phyloP scores from a whole-genome alignment of 2,329 filamentous ascomycete species.

The Fusarium longipes region DNA sequence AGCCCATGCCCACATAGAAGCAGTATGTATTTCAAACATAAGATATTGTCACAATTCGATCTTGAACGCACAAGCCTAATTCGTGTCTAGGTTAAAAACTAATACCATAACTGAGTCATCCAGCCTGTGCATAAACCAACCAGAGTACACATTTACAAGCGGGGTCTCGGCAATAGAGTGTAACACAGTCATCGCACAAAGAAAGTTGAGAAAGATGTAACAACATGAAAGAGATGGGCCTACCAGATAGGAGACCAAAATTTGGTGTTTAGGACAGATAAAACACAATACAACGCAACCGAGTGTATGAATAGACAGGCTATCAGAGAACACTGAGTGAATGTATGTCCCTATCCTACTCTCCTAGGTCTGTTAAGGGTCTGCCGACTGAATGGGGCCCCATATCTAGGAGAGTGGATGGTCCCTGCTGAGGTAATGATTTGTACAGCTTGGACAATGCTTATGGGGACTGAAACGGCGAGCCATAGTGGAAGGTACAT shows the following conservation, averaged over 20 bases:
- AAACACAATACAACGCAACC: neutral
- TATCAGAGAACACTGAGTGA: conserved; percentile 4
- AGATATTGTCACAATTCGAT: neutral
- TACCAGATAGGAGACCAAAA: neutral
- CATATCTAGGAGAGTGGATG: conserved; percentile 3
- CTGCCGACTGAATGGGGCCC: conserved; percentile 18
- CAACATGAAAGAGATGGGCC: neutral
- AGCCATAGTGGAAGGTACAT: conserved; percentile 37
- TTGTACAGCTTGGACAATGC: conserved; percentile 24
- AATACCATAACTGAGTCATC: conserved; percentile 18
- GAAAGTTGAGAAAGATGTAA: neutral
- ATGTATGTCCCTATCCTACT: conserved; percentile 15
- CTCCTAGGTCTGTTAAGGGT: conserved; percentile 30
- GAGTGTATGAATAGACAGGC: conserved; percentile 16
- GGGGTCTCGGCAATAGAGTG: conserved; percentile 7
- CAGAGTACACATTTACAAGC: neutral
- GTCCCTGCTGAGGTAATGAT: conserved; percentile 39
- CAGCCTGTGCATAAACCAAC: neutral
- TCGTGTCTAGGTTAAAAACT: neutral
- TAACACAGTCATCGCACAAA: neutral
- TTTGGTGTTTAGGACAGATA: neutral
- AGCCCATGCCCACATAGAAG: neutral
- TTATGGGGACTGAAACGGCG: conserved; percentile 26
- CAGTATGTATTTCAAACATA: neutral
- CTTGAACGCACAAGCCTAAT: neutral